Evolutionary conservation across 495 filamentous ascomycete species (phyloP).

Genomic region (Hyaloscypha finlandica): DNA sequence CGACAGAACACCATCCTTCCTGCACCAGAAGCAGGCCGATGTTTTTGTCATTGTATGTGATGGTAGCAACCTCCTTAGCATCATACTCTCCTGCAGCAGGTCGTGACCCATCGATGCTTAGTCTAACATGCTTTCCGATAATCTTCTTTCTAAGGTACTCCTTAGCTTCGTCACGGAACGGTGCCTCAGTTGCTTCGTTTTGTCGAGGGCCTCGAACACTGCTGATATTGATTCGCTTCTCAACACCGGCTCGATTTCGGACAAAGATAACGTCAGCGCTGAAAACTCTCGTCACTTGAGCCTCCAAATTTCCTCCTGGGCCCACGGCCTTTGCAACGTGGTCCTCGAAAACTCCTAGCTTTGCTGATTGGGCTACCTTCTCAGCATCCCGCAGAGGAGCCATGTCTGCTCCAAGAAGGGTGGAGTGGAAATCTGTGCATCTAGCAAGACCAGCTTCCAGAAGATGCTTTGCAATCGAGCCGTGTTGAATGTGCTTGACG

Average conservation of each 20-base stretch:
- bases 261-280: constrained; percentile 89
- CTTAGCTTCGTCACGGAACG: constrained; percentile 90
- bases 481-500: constrained; percentile 76
- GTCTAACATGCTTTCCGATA: constrained; percentile 91
- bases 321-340: constrained; percentile 61
- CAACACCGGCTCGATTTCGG: constrained; percentile 75
- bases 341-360: constrained; percentile 75
- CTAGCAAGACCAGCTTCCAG: constrained; percentile 85
- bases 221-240: constrained; percentile 90
- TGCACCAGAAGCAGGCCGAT: constrained; percentile 82
- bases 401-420: constrained; percentile 86
- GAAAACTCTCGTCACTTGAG: constrained; percentile 78
- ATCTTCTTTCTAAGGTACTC: constrained; percentile 91
- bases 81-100: constrained; percentile 89
- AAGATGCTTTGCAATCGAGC: constrained; percentile 87
- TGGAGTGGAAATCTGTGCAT: constrained; percentile 93
- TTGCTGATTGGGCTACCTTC: constrained; percentile 74
- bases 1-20: constrained; percentile 89
- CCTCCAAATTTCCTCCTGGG: constrained; percentile 65
- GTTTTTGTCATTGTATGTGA: constrained; percentile 82
- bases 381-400: constrained; percentile 81
- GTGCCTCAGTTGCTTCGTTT: constrained; percentile 61
- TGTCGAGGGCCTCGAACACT: constrained; percentile 87
- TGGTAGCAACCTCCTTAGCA: constrained; percentile 89
- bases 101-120: constrained; percentile 87